Conservation (phyloP, 2,329 filamentous ascomycete species). For the Fusarium mexicanum region DNA sequence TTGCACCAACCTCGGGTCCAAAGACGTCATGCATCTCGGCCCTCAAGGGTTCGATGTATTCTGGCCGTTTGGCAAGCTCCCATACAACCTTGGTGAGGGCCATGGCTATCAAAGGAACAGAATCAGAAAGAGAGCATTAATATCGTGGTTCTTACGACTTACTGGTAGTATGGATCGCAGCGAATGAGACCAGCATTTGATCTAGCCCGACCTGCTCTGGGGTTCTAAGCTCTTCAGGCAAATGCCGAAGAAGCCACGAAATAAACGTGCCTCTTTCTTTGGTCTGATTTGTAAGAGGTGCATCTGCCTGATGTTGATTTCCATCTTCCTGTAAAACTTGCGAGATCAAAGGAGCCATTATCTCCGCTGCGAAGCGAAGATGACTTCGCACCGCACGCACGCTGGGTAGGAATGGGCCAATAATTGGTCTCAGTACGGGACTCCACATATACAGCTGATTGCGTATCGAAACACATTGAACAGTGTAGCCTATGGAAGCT, state of each 20-base stretch:
- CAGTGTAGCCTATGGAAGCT: background rate
- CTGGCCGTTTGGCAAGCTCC: background rate
- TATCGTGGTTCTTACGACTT: fast-evolving
- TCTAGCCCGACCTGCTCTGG: background rate
- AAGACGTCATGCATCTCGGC: background rate
- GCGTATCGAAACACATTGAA: background rate
- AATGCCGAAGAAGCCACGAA: background rate
- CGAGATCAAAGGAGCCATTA: background rate
- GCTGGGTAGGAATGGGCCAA: background rate
- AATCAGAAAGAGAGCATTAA: fast-evolving
- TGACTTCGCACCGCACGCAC: background rate
- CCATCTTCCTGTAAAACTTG: fast-evolving
- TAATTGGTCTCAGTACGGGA: background rate
- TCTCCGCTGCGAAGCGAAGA: background rate
- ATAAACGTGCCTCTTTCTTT: background rate
- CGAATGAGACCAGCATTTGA: background rate
- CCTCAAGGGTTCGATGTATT: background rate
- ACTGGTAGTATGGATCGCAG: background rate
- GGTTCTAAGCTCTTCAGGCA: background rate
- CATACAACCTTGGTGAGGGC: background rate
- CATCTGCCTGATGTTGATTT: fast-evolving
- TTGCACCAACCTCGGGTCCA: fast-evolving
- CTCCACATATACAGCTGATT: background rate
- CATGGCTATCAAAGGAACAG: fast-evolving
- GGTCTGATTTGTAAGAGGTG: fast-evolving